Percentiles rank a stretch among this genome's conserved stretches.
These are phyloP conservation scores for Sergeia podlipaevii DNA, from an alignment of 208 protist species.

Conservation along the genomic window DNA sequence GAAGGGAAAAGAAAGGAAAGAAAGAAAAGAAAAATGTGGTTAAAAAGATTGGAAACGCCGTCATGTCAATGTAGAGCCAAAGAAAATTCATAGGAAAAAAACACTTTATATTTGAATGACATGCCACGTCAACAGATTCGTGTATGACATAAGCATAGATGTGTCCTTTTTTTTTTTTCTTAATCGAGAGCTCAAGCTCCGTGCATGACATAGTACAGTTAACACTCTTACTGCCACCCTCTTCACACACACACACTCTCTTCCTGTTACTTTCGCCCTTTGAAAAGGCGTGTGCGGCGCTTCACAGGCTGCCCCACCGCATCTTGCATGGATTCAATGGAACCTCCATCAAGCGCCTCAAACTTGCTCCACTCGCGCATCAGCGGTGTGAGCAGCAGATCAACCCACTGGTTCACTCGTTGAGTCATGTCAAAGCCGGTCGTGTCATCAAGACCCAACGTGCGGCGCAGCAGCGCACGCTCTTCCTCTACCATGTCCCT, in stretches of 20 bases:
- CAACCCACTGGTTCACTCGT: constrained; percentile 42
- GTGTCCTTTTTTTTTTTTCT: too few species aligned
- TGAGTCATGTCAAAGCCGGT: constrained; percentile 52
- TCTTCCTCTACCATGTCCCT: constrained; percentile 51
- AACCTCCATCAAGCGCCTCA: constrained; percentile 65
- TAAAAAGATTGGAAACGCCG: too few species aligned
- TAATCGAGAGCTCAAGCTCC: too few species aligned
- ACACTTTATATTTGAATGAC: too few species aligned
- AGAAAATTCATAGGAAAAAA: too few species aligned
- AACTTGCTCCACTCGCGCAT: constrained; percentile 62
- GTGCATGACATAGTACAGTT: too few species aligned
- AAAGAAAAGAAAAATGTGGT: constrained; percentile 5
- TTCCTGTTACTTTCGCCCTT: constrained; percentile 18
- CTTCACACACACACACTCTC: neutral
- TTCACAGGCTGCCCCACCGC: constrained; percentile 35
- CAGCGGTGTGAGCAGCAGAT: constrained; percentile 60
- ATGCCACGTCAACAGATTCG: too few species aligned
- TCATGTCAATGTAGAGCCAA: too few species aligned
- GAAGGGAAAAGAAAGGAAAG: too few species aligned
- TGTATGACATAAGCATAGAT: too few species aligned
- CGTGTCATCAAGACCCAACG: constrained; percentile 29
- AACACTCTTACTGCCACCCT: neutral
- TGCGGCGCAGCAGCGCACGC: constrained; percentile 26
- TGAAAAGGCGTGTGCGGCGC: constrained; percentile 73
- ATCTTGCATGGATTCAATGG: constrained; percentile 35